A percentile compares a stretch with the other conserved stretches of the same genome.
phyloP scores from a whole-genome alignment of 768 basidiomycete genomes.

The Serendipita sp. region DNA sequence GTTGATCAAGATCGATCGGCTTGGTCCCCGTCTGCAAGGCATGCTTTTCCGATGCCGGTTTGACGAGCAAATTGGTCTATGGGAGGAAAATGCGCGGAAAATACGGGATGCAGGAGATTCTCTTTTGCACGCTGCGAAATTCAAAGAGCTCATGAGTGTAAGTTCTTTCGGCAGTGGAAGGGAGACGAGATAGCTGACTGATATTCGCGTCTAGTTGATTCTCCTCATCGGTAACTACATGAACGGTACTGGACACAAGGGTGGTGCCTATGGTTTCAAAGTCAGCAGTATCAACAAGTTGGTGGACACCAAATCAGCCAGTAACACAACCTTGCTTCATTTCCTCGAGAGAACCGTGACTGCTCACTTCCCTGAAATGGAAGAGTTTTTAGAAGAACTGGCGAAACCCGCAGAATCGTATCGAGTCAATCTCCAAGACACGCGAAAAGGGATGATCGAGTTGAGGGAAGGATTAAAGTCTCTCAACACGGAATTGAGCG shows the following conservation, averaged over 20 bases:
- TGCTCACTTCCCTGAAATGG: conserved; percentile 77
- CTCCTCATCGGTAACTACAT: conserved; percentile 94
- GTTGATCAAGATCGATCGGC: conserved; percentile 81
- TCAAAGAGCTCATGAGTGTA: conserved; percentile 82
- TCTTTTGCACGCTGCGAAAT: conserved; percentile 63
- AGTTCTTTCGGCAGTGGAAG: conserved; percentile 11
- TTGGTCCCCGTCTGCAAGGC: conserved; percentile 77
- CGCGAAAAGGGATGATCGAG: conserved; percentile 58
- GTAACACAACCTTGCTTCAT: conserved; percentile 86
- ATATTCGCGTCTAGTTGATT: conserved; percentile 42
- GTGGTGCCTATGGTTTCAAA: conserved; percentile 92
- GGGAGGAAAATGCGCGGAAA: conserved; percentile 77
- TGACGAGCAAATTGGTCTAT: conserved; percentile 64
- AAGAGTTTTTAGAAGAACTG: conserved; percentile 76
- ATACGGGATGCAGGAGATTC: conserved; percentile 66
- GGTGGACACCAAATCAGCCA: conserved; percentile 92
- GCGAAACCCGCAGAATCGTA: conserved; percentile 83
- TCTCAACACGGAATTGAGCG: conserved; percentile 64
- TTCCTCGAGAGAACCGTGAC: conserved; percentile 81
- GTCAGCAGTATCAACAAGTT: conserved; percentile 98
- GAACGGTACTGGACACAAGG: conserved; percentile 91
- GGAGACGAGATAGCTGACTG: neutral
- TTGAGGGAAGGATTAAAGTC: conserved; percentile 60
- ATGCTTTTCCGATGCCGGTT: conserved; percentile 89
- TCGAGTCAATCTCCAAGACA: conserved; percentile 76